Base-by-base conservation (phyloP, 495 filamentous ascomycete genomes). In the Penicillium coprophilum region DNA sequence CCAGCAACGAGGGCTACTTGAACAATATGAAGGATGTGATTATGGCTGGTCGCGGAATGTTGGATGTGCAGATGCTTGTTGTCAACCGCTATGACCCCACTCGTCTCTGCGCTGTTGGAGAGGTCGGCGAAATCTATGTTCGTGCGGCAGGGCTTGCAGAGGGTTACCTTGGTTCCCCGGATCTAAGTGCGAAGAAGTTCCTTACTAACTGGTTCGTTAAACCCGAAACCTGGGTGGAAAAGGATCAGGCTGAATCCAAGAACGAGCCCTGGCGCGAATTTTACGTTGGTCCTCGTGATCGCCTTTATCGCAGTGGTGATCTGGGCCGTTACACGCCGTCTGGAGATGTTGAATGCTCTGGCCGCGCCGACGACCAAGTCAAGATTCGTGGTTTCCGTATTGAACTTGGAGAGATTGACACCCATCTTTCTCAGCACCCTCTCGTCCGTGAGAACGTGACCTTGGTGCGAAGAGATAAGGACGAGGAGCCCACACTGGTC, bases 321-420 rank as follows among this genome's bases (percentile, higher is more conserved):
- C 75, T 96, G 2, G 92, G 91, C 10, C 73, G 85, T 15, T 95
- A 90, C 58, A 82, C 83, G 38, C 80, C 84, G 4, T 80, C 86
- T 47, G 94, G 92, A 38, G 84, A 87, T 60, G 85, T 89, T 28
- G 87, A 88, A 59, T 87, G 83, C 61, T 81, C 83, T 24, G 92
- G 92, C 19, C 84, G 94, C 47, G 88, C 85, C 10, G 94, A 98
- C 64, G 82, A 90, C 62, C 94, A 97, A 63, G 88, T 96, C 67
- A 97, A 97, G 76, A 96, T 97, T 59, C 87, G 93, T 48, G 93
- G 93, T 6, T 97, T 97, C 78, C 81, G 93, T 49, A 95, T 97
- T 61, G 93, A 97, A 71, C 85, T 97, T 27, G 89, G 89, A 57
- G 94, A 97, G 51, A 96, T 97, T 55, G 92, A 97, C 67, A 92